A percentile compares a stretch with the other conserved stretches of the same genome.
Evolutionary conservation across 495 filamentous ascomycete genomes (phyloP).

Genomic region (Lophiostoma macrostomum): DNA sequence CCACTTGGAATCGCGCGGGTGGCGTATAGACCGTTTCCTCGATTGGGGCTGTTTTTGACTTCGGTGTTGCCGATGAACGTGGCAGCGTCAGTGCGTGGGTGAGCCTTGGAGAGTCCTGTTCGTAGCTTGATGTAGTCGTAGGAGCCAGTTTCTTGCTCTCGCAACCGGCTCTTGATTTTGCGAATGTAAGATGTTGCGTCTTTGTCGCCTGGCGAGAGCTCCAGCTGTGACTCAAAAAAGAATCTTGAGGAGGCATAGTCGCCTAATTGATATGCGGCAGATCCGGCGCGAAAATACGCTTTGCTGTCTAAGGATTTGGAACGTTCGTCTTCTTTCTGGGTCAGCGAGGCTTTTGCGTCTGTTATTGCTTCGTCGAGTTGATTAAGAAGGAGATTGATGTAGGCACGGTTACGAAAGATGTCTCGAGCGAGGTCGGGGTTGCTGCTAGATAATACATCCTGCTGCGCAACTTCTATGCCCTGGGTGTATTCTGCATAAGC

Average conservation of each 20-base stretch:
- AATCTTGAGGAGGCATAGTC: slow-evolving; percentile 19
- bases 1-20: slow-evolving; percentile 17
- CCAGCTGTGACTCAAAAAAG: slow-evolving; percentile 12
- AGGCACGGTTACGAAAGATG: slow-evolving; percentile 29
- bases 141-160: slow-evolving; percentile 16
- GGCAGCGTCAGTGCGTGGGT: slow-evolving; percentile 37
- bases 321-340: slow-evolving; percentile 28
- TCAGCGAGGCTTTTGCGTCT: slow-evolving; percentile 40
- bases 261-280: slow-evolving; percentile 32
- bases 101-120: slow-evolving; percentile 30
- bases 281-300: slow-evolving; percentile 32
- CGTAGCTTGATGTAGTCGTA: slow-evolving; percentile 30
- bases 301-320: slow-evolving; percentile 34
- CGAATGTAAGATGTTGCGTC: slow-evolving; percentile 15
- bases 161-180: slow-evolving; percentile 3
- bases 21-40: slow-evolving; percentile 33
- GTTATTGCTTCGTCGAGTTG: slow-evolving; percentile 39
- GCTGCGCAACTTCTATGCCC: slow-evolving; percentile 28
- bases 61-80: slow-evolving; percentile 31
- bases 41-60: slow-evolving; percentile 17
- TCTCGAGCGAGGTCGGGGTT: slow-evolving; percentile 17
- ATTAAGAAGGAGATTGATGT: slow-evolving; percentile 34
- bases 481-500: slow-evolving; percentile 39
- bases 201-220: slow-evolving; percentile 23
- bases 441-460: background rate